Evolutionary conservation across 179 eudicot genomes (phyloP).

Genomic region (Corrigiola litoralis): DNA sequence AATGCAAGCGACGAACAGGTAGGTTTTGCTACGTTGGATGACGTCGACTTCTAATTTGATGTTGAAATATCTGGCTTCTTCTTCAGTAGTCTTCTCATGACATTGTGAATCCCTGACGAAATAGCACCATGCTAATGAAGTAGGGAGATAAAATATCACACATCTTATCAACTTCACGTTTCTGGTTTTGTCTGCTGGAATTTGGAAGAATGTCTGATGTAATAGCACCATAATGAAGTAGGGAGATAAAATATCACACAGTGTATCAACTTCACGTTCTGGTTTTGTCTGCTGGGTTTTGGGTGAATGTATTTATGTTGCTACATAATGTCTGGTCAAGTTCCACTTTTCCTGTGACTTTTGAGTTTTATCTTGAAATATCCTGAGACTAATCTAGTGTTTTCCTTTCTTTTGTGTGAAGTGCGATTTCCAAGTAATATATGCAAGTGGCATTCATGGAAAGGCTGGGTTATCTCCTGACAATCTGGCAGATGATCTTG

Average conservation of each 20-base stretch:
- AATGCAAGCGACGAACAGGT: conserved; percentile 98
- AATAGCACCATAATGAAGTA: too few species aligned
- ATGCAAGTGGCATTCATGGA: conserved; percentile 93
- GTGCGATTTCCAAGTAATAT: conserved; percentile 97
- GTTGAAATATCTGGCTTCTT: not conserved
- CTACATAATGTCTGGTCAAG: not conserved
- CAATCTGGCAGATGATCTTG: conserved; percentile 86
- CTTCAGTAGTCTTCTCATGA: too few species aligned
- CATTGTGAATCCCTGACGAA: too few species aligned
- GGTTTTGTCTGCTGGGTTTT: not conserved
- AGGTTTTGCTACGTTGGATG: conserved; percentile 8
- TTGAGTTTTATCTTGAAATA: not conserved
- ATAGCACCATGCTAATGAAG: too few species aligned
- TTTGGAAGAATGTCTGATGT: too few species aligned
- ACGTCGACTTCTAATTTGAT: not conserved
- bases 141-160: too few species aligned
- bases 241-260: too few species aligned
- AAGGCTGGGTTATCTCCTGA: conserved; percentile 90
- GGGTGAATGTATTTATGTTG: not conserved
- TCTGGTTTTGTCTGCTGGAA: too few species aligned
- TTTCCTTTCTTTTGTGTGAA: conserved; percentile 29
- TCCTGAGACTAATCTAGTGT: not conserved
- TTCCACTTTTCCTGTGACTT: not conserved
- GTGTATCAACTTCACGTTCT: too few species aligned
- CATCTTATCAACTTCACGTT: too few species aligned